Base-by-base conservation (phyloP, 352 stramenopile genomes). In the Phytophthora lateralis region DNA sequence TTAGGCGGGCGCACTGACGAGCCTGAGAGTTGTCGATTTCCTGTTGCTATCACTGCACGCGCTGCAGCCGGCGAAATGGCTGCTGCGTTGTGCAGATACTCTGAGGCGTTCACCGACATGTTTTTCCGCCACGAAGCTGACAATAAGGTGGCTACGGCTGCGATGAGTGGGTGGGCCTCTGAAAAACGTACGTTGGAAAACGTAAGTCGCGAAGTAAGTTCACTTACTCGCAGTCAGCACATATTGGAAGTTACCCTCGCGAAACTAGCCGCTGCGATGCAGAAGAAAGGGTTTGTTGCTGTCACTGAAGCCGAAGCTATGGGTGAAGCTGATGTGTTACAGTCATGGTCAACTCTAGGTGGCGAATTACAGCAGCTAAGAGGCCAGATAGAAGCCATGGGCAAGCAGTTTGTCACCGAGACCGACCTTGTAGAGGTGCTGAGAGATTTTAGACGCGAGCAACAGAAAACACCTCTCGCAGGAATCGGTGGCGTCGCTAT, bases 91-190 rank as follows among this genome's bases (percentile, higher is more conserved):
- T 81, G 71, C 42, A 62, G 53, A 37, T 91, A 88, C 41, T 81
- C 80, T 20, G 72, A 80, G n/a, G 71, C 78, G 3, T 87, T 91
- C 37, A 85, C 78, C 0, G 76, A 86, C 18, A 66, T 78, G 29
- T 71, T 80, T n/a, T 66, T 80, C 29, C 59, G 64, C 0, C 66
- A 61, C 9, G 71, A 80, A 18, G 37, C 51, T 12, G 56, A 73
- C 34, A 70, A 49, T 30, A 71, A 60, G 35, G 41, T 66, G 34
- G 53, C 70, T 42, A 53, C 39, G 4, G 51, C 62, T 45, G 69
- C 67, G 12, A 64, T 66, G 54, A 76, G 46, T 30, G 54, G 75
- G n/a, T 71, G 48, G 57, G 26, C 68, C 11, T 55, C 58, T 20
- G 69, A 76, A 43, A 80, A 80, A 5, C 70, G 69, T n/a, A 75